A percentile compares a stretch with the other conserved stretches of the same genome.
These are phyloP conservation scores for Fulvia fulva DNA, from an alignment of 2,329 filamentous ascomycete species.

Conservation along the genomic window DNA sequence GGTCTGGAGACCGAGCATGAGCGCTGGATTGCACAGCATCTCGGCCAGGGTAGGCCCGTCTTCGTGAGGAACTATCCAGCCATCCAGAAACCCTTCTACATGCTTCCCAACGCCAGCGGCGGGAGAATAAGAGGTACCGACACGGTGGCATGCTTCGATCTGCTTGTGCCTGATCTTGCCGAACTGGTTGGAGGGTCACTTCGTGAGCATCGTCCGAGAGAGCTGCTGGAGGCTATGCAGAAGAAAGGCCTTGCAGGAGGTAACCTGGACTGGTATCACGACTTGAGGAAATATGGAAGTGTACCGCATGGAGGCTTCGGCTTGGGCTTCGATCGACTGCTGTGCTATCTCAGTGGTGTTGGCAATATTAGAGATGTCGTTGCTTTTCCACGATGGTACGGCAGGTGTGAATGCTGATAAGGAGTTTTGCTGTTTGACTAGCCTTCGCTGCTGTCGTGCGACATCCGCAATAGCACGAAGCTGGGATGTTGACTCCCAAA, in stretches of 20 bases:
- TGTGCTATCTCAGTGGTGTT: constrained; percentile 79
- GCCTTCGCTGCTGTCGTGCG: not conserved
- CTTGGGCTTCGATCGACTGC: constrained; percentile 79
- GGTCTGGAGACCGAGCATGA: constrained; percentile 91
- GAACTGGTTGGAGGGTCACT: constrained; percentile 86
- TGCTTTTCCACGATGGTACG: constrained; percentile 72
- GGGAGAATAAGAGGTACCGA: constrained; percentile 15
- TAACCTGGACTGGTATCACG: constrained; percentile 75
- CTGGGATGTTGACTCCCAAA: not conserved
- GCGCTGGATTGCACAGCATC: constrained; percentile 69
- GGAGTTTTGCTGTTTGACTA: not conserved
- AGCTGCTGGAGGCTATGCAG: constrained; percentile 68
- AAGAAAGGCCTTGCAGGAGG: constrained; percentile 54
- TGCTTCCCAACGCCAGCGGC: constrained; percentile 53
- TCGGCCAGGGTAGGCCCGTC: constrained; percentile 65
- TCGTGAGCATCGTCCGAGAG: constrained; percentile 72
- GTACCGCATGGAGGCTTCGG: constrained; percentile 90
- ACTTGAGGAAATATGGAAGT: constrained; percentile 84
- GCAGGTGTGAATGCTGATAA: constrained; percentile 38
- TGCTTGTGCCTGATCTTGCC: constrained; percentile 78
- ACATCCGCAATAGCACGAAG: not conserved
- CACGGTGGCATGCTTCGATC: constrained; percentile 89
- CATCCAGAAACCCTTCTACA: constrained; percentile 88
- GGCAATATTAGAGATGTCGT: constrained; percentile 81
- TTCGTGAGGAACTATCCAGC: constrained; percentile 95